Evolutionary conservation across 139 green algal species (phyloP).

Genomic region (Coccomyxa sp.): DNA sequence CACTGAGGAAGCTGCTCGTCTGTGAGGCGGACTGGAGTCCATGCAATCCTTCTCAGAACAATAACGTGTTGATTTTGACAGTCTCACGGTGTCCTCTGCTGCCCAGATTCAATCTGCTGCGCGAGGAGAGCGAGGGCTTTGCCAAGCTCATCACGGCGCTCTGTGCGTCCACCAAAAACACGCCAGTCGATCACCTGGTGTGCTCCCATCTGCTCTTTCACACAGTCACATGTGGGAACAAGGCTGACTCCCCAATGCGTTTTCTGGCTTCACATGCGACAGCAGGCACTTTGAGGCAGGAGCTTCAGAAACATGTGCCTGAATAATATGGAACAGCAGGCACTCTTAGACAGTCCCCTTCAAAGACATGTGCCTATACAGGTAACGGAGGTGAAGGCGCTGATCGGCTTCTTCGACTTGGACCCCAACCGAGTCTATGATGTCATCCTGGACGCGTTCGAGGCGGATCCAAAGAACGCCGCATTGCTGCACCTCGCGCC

Average conservation of each 20-base stretch:
- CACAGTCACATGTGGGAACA: background rate
- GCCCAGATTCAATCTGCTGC: constrained; percentile 83
- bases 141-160: constrained; percentile 73
- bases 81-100: background rate
- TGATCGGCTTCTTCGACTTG: constrained; percentile 88
- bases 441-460: constrained; percentile 67
- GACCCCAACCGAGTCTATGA: constrained; percentile 86
- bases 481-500: constrained; percentile 36
- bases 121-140: constrained; percentile 88
- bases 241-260: background rate
- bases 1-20: too few relatives aligned
- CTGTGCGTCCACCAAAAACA: background rate
- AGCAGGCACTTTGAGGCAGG: background rate
- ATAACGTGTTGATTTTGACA: too few relatives aligned
- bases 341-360: too few relatives aligned
- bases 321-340: background rate
- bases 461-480: constrained; percentile 33
- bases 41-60: background rate
- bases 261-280: background rate
- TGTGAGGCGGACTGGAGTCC: too few relatives aligned
- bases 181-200: background rate
- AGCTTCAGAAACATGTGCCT: background rate
- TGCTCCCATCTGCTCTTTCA: background rate
- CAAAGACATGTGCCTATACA: constrained; percentile 4
- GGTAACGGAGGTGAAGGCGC: constrained; percentile 48